Evolutionary conservation across 2,329 filamentous ascomycete genomes (phyloP).

Genomic region (Pseudocercospora musae): DNA sequence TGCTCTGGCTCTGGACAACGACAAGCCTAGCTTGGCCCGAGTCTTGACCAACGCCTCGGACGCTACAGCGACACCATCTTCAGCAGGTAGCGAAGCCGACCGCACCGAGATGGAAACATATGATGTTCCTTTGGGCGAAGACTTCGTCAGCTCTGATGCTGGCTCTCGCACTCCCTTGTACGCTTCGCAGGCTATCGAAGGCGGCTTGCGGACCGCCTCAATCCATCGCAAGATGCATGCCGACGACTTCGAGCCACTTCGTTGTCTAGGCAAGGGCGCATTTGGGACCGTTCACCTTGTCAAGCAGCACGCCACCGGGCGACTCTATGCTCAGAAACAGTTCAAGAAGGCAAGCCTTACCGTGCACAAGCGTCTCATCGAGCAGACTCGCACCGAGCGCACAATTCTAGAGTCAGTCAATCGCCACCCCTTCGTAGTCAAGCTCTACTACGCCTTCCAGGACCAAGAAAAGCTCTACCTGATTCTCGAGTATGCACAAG

Average conservation of each 20-base stretch:
- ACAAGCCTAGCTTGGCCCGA: conserved; percentile 50
- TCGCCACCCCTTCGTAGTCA: conserved; percentile 94
- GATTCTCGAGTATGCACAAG: conserved; percentile 95
- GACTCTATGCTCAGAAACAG: conserved; percentile 95
- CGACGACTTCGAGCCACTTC: conserved; percentile 83
- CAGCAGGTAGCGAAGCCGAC: conserved; percentile 61
- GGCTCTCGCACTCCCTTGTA: conserved; percentile 35
- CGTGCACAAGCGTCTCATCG: conserved; percentile 91
- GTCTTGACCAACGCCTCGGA: conserved; percentile 38
- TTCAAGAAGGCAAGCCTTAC: conserved; percentile 95
- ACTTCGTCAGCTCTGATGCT: conserved; percentile 70
- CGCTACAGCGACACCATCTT: conserved; percentile 53
- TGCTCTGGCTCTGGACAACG: conserved; percentile 63
- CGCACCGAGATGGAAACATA: conserved; percentile 76
- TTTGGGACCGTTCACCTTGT: conserved; percentile 94
- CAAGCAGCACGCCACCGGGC: conserved; percentile 80
- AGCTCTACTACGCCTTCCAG: conserved; percentile 97
- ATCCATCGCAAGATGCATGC: conserved; percentile 79
- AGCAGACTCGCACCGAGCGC: conserved; percentile 96
- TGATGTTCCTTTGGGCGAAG: conserved; percentile 77
- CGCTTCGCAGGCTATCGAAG: conserved; percentile 47
- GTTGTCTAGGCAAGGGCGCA: conserved; percentile 91
- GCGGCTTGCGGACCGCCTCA: conserved; percentile 52
- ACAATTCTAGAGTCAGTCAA: conserved; percentile 94
- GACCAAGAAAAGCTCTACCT: conserved; percentile 96